These are phyloP conservation scores for Mycena sanguinolenta DNA, from an alignment of 768 basidiomycete species.

Conservation along the genomic window DNA sequence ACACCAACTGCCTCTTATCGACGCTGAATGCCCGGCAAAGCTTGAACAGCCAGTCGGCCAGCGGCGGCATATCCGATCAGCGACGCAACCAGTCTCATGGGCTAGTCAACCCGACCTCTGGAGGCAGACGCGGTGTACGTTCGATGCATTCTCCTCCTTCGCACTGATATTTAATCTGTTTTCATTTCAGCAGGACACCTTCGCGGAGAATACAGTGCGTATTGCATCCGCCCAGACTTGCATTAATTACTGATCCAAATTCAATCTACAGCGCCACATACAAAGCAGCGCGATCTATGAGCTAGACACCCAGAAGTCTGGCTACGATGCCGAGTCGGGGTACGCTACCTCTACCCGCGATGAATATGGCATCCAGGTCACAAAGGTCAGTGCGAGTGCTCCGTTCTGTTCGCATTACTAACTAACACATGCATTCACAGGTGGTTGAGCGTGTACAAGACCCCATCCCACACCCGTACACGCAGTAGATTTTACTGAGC, in stretches of 20 bases:
- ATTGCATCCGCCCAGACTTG: not conserved
- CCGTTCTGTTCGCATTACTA: not conserved
- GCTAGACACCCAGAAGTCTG: slow-evolving; percentile 45
- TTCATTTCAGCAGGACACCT: slow-evolving; percentile 28
- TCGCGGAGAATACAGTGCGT: slow-evolving; percentile 17
- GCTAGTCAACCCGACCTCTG: slow-evolving; percentile 6
- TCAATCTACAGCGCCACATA: slow-evolving; percentile 24
- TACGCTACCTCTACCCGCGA: slow-evolving; percentile 16
- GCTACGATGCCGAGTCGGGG: slow-evolving; percentile 31
- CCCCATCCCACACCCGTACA: slow-evolving; percentile 36
- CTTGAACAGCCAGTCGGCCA: slow-evolving; percentile 44
- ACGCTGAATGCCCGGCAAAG: slow-evolving; percentile 60
- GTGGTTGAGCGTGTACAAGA: slow-evolving; percentile 54
- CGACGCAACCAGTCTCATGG: slow-evolving; percentile 41
- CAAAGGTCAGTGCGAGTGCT: slow-evolving; percentile 46
- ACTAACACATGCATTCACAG: slow-evolving; percentile 34
- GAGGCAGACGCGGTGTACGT: slow-evolving; percentile 27
- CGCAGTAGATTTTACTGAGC: slow-evolving; percentile 23
- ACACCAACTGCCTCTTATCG: slow-evolving; percentile 62
- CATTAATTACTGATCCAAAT: not conserved
- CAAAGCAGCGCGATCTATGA: slow-evolving; percentile 44
- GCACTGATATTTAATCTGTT: not conserved
- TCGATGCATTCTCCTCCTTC: not conserved
- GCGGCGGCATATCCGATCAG: slow-evolving; percentile 40
- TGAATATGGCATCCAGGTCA: slow-evolving; percentile 55